Evolutionary conservation across 371 early-diverging fungal species (phyloP), one percentile per base, ranked within the genome.

Genomic region (Neoconidiobolus thromboides): DNA sequence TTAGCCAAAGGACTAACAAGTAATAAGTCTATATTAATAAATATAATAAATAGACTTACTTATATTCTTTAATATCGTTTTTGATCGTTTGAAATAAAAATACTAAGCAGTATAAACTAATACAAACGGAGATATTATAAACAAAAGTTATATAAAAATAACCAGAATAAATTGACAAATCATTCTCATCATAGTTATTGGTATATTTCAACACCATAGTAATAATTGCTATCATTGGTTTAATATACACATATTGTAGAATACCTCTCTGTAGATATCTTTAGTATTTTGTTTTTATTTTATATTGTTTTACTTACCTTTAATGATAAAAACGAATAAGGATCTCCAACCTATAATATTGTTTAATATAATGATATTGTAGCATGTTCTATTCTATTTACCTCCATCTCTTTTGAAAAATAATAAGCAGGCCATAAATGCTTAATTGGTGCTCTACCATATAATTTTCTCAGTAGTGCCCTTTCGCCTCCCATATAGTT

Each of bases 401-500:
- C 76, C 63, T 87, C 88, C 63, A 93, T 79, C n/a, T 87, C 86
- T 48, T 73, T 73, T 37, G 80, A 77, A 67, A 78, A 85, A 14
- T 81, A 65, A 12, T 84, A 76, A 53, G 86, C 84, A 2, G 95
- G 95, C 78, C 83, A 91, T 56, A 88, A 71, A 67, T 92, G 88
- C 61, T 80, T 75, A 2, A 84, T 82, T 1, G 87, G 82, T 7
- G 82, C 77, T 12, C 87, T 75, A 40, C 80, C 77, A 63, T 85
- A 83, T 51, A 93, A 69, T 76, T 78, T 82, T 57, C 77, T 77
- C 53, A 91, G 73, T 57, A 93, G 67, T 0, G 79, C 77, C 48
- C 94, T 77, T 64, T 96, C 95, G 7, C 96, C 96, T n/a, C 89
- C 95, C 51, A 94, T 74, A 61, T 90, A 89, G 68, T 82, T 87